A percentile compares a stretch with the other conserved stretches of the same genome.
These are phyloP conservation scores for Macadamia tetraphylla DNA, from an alignment of 164 flowering plant species.

Conservation along the genomic window DNA sequence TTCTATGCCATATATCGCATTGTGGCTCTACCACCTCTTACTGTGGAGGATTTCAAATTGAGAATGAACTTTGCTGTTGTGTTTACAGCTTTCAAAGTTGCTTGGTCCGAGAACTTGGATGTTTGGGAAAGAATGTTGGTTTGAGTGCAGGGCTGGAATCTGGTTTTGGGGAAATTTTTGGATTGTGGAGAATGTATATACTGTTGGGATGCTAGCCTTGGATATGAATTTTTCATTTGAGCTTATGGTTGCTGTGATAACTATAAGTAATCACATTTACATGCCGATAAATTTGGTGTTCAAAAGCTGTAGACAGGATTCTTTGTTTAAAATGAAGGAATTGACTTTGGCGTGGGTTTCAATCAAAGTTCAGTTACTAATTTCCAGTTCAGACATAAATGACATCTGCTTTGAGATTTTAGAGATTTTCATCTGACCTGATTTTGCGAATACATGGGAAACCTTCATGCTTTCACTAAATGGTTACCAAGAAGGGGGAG, in stretches of 20 bases:
- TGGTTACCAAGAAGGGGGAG: background rate
- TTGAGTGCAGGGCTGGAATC: conserved; percentile 23
- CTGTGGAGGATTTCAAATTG: conserved; percentile 20
- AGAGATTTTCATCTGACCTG: background rate
- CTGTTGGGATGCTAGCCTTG: background rate
- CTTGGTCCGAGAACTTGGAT: conserved; percentile 57
- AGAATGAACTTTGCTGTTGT: conserved; percentile 47
- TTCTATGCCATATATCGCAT: conserved; percentile 16
- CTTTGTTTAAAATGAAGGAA: background rate
- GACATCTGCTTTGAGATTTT: background rate
- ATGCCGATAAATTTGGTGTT: background rate
- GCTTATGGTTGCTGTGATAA: background rate
- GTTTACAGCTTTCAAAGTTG: conserved; percentile 67
- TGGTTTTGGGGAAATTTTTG: conserved; percentile 19
- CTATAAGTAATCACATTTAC: background rate
- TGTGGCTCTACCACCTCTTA: conserved; percentile 25
- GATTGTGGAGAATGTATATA: conserved; percentile 3
- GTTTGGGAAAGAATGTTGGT: conserved; percentile 48
- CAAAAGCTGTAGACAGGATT: background rate
- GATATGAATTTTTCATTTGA: background rate
- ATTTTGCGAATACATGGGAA: background rate
- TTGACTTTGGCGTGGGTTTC: background rate
- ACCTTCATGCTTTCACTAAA: background rate
- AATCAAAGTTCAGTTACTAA: conserved; percentile 5
- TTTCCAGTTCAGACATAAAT: background rate